Evolutionary conservation across 1,284 basidiomycete species (phyloP).

Genomic region (Sphagnurus paluster): DNA sequence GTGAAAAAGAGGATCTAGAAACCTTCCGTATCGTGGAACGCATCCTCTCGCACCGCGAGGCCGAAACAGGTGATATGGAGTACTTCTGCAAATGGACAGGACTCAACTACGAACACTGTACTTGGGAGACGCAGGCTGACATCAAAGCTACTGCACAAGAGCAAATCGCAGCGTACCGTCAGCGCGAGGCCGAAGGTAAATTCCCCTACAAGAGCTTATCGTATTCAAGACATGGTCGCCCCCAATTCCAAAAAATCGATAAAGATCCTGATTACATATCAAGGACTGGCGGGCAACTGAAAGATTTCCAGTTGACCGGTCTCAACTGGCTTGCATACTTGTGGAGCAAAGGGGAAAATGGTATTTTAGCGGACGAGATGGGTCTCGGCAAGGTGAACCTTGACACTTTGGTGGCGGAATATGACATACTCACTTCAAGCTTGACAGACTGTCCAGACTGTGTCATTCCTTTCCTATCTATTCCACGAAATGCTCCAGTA

Average conservation of each 20-base stretch:
- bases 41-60: slow-evolving; percentile 83
- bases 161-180: slow-evolving; percentile 82
- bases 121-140: slow-evolving; percentile 90
- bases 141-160: slow-evolving; percentile 73
- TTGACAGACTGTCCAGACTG: slow-evolving; percentile 89
- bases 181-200: slow-evolving; percentile 75
- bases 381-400: slow-evolving; percentile 87
- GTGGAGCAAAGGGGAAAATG: slow-evolving; percentile 94
- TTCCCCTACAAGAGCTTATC: slow-evolving; percentile 85
- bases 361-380: slow-evolving; percentile 99
- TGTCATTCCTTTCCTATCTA: slow-evolving; percentile 93
- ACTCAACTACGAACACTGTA: slow-evolving; percentile 93
- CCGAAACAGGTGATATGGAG: slow-evolving; percentile 68
- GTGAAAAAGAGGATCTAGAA: slow-evolving; percentile 88
- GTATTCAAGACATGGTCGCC: slow-evolving; percentile 74
- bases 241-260: slow-evolving; percentile 82
- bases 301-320: slow-evolving; percentile 98
- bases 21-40: slow-evolving; percentile 92
- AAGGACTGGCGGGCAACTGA: slow-evolving; percentile 79
- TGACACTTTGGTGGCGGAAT: slow-evolving; percentile 7
- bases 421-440: slow-evolving; percentile 5
- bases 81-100: slow-evolving; percentile 99
- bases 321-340: slow-evolving; percentile 98
- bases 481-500: slow-evolving; percentile 94
- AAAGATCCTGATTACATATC: slow-evolving; percentile 91